A percentile compares a stretch with the other conserved stretches of the same genome.
phyloP scores from a whole-genome alignment of 2,329 filamentous ascomycete species.

The Coniella vitis region DNA sequence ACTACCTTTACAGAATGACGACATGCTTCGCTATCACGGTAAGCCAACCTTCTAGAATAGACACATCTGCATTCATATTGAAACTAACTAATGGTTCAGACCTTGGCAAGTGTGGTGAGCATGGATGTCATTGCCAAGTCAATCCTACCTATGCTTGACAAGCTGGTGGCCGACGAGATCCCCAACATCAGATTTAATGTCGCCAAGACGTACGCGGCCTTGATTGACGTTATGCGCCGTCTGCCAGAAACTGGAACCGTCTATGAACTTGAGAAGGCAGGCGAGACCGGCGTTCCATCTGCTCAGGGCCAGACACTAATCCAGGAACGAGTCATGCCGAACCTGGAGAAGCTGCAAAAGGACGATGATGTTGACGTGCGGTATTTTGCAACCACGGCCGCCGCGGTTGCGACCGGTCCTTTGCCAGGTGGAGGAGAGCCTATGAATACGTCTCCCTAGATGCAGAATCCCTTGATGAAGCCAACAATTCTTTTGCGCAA shows the following conservation, averaged over 20 bases:
- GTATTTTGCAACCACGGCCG: constrained; percentile 92
- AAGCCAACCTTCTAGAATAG: constrained; percentile 33
- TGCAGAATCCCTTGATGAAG: constrained; percentile 39
- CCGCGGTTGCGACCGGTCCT: constrained; percentile 47
- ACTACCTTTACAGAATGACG: constrained; percentile 99
- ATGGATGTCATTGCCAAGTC: constrained; percentile 88
- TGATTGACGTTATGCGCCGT: constrained; percentile 87
- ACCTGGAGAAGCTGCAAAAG: constrained; percentile 89
- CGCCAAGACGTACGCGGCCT: constrained; percentile 88
- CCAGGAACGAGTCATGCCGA: constrained; percentile 78
- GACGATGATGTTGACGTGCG: constrained; percentile 97
- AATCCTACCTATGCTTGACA: constrained; percentile 92
- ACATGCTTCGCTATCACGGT: constrained; percentile 99
- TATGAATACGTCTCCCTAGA: constrained; percentile 62
- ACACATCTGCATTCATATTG: neutral
- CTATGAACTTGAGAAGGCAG: constrained; percentile 75
- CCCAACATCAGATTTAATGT: constrained; percentile 99
- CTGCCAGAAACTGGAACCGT: constrained; percentile 85
- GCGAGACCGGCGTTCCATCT: constrained; percentile 54
- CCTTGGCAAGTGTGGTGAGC: constrained; percentile 85
- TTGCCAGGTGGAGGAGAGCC: constrained; percentile 47
- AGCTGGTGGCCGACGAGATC: constrained; percentile 88
- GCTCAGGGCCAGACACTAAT: constrained; percentile 72
- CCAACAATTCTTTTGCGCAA: constrained; percentile 30
- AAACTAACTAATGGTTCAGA: constrained; percentile 46